Evolutionary conservation across 1,284 basidiomycete species (phyloP), one percentile per base, ranked within the genome.

Genomic region (Leccinum griseonigrum): DNA sequence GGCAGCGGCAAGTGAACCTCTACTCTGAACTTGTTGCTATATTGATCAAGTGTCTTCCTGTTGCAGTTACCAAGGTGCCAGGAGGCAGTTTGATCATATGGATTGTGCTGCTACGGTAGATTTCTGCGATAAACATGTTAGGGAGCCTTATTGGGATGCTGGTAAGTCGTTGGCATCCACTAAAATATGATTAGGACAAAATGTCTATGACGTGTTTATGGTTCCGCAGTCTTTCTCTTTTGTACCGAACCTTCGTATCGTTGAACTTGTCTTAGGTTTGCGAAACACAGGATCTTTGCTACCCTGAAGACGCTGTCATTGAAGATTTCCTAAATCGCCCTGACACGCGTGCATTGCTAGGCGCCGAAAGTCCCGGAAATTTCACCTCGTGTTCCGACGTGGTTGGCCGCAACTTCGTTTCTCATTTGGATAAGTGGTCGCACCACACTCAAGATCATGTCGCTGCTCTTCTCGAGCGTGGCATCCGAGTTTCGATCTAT

Each of bases 171-270:
- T 38, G 59, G 26, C 26, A 54, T 48, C 29, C 2, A 53, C 31
- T 57, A 36, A 32, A 46, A 29, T 28, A 3, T 63, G 1, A 43
- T 48, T 32, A 87, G 85, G 84, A 3, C 75, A 82, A 53, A 88
- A 88, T 67, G 79, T 83, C 8, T 92, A 92, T 71, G 90, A 92
- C 69, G 83, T 92, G 56, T 87, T 87, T 43, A 90, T 87, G 81
- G 83, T 79, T 63, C 11, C 55, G 69, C 22, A 22, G 22, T 22
- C 22, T 22, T 48, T 71, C 29, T 52, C n/a, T 36, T 18, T 60
- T n/a, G 28, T 16, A 28, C 29, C 11, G 9, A 8, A 36, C 2
- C n/a, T 57, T 58, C 34, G 10, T 10, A 53, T 54, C 18, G 40
- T 46, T 57, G 57, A 60, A 31, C 22, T 46, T 43, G 32, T 16